Evolutionary conservation across 2,329 filamentous ascomycete genomes (phyloP), one percentile per base, ranked within the genome.

Genomic region (Emydomyces testavorans): DNA sequence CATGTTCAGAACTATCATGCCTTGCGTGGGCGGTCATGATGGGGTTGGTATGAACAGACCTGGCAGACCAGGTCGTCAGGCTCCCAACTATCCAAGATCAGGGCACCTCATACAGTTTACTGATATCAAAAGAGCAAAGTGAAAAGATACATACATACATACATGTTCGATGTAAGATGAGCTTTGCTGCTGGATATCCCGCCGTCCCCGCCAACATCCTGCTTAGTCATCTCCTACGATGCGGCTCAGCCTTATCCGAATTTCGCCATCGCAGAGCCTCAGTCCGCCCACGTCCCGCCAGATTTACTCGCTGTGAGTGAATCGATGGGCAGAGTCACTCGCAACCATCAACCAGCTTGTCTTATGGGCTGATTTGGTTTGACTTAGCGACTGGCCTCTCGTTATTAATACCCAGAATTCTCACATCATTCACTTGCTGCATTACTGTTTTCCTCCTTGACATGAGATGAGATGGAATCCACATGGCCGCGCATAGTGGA

Each of bases 1-100:
- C 72, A 63, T 79, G 75, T 26, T 54, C 54, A n/a, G 37, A 18
- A 21, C 11, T n/a, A 24, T 37, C 29, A 15, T 13, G 7, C 7
- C 24, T 16, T 5, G 4, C 28, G 16, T 16, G 13, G 10, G 38
- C 20, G 4, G n/a, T 41, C n/a, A n/a, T n/a, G 6, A 28, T 13
- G 4, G 10, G n/a, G 32, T 16, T 16, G 13, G 8, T 13, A 32
- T 37, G 21, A 6, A 23, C 3, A 20, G 36, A 28, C 15, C 6
- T 35, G 29, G 35, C 23, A 20, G 3, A 8, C 7, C 13, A 18
- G 42, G 1, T 13, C 23, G 23, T 20, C 20, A 13, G 13, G 20
- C 8, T n/a, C 8, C 15, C 6, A 24, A 10, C 18, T n/a, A 18
- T 16, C 40, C 18, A 24, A 10, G n/a, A 1, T 16, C 21, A 18